These are phyloP conservation scores for Neurospora cerealis DNA, from an alignment of 495 filamentous ascomycete genomes.

Conservation along the genomic window DNA sequence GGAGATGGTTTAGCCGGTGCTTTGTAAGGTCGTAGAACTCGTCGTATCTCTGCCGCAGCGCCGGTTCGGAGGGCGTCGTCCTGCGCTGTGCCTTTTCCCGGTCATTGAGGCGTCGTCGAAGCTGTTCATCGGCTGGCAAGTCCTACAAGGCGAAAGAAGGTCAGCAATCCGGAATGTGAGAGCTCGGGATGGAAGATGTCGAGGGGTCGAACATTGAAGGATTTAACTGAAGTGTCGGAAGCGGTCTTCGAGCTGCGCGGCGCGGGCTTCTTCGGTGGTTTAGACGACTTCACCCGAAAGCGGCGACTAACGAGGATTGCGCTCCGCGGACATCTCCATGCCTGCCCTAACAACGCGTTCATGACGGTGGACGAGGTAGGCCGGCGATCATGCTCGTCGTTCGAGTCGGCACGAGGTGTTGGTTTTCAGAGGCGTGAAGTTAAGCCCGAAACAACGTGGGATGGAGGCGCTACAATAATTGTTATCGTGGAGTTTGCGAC, in stretches of 20 bases:
- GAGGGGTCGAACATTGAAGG: not conserved
- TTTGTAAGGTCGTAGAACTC: conserved; percentile 19
- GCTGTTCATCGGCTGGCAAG: not conserved
- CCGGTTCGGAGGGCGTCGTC: not conserved
- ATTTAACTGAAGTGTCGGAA: not conserved
- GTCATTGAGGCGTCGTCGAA: not conserved
- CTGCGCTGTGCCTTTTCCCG: not conserved
- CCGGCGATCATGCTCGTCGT: conserved; percentile 14
- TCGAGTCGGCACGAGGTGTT: not conserved
- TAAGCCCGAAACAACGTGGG: not conserved
- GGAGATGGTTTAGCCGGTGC: conserved; percentile 7
- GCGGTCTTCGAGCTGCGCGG: not conserved
- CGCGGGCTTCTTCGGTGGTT: not conserved
- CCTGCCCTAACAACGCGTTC: conserved; percentile 16
- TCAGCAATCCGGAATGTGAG: not conserved
- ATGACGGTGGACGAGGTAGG: conserved; percentile 13
- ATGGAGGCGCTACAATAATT: not conserved
- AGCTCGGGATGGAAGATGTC: no score
- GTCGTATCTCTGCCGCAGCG: conserved; percentile 14
- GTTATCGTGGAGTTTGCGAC: not conserved
- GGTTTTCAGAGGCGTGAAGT: not conserved
- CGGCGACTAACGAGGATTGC: conserved; percentile 2
- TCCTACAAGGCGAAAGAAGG: not conserved
- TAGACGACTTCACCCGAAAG: conserved; percentile 2
- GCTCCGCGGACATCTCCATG: conserved; percentile 10